Conservation (phyloP, 495 filamentous ascomycete species). For the Amphirosellinia nigrospora region DNA sequence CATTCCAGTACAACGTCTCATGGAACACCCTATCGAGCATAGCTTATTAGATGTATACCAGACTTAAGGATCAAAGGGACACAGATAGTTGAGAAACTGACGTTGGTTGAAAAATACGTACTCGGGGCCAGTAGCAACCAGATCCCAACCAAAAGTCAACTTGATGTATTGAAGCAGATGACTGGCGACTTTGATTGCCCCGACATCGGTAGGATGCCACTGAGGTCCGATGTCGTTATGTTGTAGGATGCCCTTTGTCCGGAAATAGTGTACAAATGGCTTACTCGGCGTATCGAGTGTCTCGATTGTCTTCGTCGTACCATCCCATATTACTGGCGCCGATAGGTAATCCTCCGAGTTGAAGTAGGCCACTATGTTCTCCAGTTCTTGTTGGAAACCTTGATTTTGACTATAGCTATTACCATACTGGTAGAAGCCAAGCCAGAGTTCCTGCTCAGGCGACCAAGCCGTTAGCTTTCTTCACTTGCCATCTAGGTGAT, state of each 20-base stretch:
- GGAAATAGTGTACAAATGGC: conserved; percentile 71
- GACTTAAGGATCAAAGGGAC: background rate
- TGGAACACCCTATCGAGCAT: conserved; percentile 56
- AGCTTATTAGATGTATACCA: background rate
- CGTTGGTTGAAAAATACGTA: conserved; percentile 31
- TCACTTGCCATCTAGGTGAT: background rate
- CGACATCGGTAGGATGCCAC: conserved; percentile 70
- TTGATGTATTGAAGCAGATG: conserved; percentile 65
- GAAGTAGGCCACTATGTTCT: conserved; percentile 63
- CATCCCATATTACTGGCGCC: conserved; percentile 51
- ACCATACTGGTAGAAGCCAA: conserved; percentile 58
- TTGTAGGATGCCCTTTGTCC: conserved; percentile 69
- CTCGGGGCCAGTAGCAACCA: conserved; percentile 66
- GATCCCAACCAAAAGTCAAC: conserved; percentile 63
- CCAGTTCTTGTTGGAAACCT: conserved; percentile 58
- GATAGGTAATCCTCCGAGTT: conserved; percentile 53
- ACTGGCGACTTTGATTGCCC: conserved; percentile 71
- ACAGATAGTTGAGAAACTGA: background rate
- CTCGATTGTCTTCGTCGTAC: conserved; percentile 48
- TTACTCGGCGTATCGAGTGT: conserved; percentile 41
- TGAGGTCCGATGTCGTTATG: conserved; percentile 71
- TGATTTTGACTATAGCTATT: conserved; percentile 60
- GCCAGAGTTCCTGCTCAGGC: conserved; percentile 63
- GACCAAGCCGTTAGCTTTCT: background rate
- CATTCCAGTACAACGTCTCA: conserved; percentile 67